phyloP scores from a whole-genome alignment of 495 filamentous ascomycete genomes.

The Penicillium canescens region DNA sequence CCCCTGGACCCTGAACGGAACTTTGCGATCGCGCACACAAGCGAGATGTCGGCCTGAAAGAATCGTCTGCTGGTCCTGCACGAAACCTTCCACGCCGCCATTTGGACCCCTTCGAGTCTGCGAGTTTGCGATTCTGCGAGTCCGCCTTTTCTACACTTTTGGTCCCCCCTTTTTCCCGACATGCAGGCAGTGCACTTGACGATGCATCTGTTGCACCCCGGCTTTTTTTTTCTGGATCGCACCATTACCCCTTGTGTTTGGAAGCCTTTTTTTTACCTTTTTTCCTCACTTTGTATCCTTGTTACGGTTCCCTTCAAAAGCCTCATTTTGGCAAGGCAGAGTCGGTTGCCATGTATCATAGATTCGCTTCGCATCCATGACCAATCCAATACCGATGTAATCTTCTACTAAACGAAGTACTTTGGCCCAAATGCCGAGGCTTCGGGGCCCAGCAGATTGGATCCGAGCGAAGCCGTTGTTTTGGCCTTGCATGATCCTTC shows the following conservation, averaged over 20 bases:
- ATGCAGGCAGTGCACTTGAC: constrained; percentile 13
- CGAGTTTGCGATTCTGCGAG: constrained; percentile 8
- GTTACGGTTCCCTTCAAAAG: constrained; percentile 28
- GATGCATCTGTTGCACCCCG: constrained; percentile 25
- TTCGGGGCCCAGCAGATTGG: background rate
- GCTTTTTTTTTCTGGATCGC: constrained; percentile 23
- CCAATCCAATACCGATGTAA: constrained; percentile 29
- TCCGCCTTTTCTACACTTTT: constrained; percentile 28
- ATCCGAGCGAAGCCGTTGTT: background rate
- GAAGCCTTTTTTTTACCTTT: constrained; percentile 21
- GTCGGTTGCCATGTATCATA: constrained; percentile 37
- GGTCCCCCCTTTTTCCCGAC: constrained; percentile 18
- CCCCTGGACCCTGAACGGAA: constrained; percentile 15
- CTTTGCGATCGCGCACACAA: constrained; percentile 20
- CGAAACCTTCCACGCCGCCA: constrained; percentile 25
- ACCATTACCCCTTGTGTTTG: constrained; percentile 11
- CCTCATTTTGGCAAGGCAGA: constrained; percentile 17
- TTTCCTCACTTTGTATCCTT: constrained; percentile 22
- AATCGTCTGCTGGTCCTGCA: constrained; percentile 47
- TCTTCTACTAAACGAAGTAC: background rate
- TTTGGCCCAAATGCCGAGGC: background rate
- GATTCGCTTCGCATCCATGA: constrained; percentile 34
- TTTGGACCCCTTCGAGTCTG: too few species aligned
- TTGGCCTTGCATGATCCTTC: background rate
- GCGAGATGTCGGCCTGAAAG: constrained; percentile 20